Conservation (phyloP, 768 basidiomycete genomes). For the Pholiota conissans region DNA sequence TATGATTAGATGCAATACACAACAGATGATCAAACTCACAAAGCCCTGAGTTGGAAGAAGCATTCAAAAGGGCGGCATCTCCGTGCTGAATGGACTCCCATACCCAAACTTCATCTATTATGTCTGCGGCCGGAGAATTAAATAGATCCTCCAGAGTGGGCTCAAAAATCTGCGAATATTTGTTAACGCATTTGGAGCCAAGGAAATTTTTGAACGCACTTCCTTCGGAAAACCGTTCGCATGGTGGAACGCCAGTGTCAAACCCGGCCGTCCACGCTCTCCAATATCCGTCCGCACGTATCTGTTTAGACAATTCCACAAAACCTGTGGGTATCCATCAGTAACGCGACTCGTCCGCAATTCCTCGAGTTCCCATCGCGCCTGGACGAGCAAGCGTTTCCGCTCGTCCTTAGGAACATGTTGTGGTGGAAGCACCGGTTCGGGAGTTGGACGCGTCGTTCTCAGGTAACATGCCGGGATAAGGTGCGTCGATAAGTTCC, state of each 20-base stretch:
- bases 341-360: conserved; percentile 31
- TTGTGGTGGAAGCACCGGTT: conserved; percentile 30
- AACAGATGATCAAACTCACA: conserved; percentile 40
- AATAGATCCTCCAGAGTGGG: conserved; percentile 59
- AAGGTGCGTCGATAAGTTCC: conserved; percentile 51
- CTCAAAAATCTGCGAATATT: conserved; percentile 69
- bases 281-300: conserved; percentile 47
- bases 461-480: conserved; percentile 55
- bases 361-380: conserved; percentile 24
- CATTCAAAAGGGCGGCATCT: conserved; percentile 78
- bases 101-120: conserved; percentile 72
- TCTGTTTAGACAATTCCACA: conserved; percentile 77
- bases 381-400: conserved; percentile 23
- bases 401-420: conserved; percentile 38
- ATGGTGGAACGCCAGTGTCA: conserved; percentile 78
- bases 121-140: conserved; percentile 30
- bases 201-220: conserved; percentile 37
- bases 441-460: conserved; percentile 39
- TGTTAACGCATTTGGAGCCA: background rate
- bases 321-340: conserved; percentile 38
- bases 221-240: conserved; percentile 91
- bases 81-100: conserved; percentile 88
- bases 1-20: too few species aligned
- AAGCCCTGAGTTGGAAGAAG: conserved; percentile 48
- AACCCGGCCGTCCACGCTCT: conserved; percentile 32